These are phyloP conservation scores for Hypsizygus marmoreus DNA, from an alignment of 768 basidiomycete genomes.

Conservation along the genomic window DNA sequence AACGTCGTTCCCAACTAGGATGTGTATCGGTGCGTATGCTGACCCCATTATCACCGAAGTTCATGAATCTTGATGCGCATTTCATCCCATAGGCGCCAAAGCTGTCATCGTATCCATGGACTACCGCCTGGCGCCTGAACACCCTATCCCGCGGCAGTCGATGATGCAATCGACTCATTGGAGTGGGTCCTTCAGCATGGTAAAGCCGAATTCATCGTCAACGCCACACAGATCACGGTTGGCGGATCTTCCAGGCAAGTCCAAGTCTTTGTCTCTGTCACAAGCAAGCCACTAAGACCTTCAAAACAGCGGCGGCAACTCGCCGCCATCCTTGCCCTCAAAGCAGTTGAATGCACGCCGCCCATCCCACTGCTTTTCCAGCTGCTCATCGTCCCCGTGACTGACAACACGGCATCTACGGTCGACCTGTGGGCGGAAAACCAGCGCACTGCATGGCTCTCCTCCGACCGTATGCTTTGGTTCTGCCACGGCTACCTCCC, in stretches of 20 bases:
- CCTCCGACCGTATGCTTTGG: constrained; percentile 70
- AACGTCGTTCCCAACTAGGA: constrained; percentile 60
- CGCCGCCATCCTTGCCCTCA: constrained; percentile 64
- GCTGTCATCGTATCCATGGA: constrained; percentile 69
- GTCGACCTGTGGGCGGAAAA: constrained; percentile 58
- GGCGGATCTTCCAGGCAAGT: constrained; percentile 73
- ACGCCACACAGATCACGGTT: constrained; percentile 60
- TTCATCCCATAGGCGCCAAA: constrained; percentile 44
- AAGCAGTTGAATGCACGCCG: constrained; percentile 49
- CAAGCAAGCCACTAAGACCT: background rate
- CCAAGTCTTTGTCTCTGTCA: background rate
- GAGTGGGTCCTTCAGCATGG: constrained; percentile 61
- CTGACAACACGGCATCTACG: constrained; percentile 64
- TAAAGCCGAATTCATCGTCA: constrained; percentile 42
- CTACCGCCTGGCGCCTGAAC: constrained; percentile 72
- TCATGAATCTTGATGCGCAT: too few relatives aligned
- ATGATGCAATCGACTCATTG: constrained; percentile 69
- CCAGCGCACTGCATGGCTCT: constrained; percentile 58
- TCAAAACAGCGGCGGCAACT: constrained; percentile 71
- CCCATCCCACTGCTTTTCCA: constrained; percentile 61
- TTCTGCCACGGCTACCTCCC: constrained; percentile 72
- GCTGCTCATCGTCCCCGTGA: constrained; percentile 71
- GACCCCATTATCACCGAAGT: background rate
- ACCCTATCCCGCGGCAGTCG: constrained; percentile 72
- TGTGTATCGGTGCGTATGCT: constrained; percentile 53